These are phyloP conservation scores for Nicotiana otophora DNA, from an alignment of 257 asterid species.

Conservation along the genomic window DNA sequence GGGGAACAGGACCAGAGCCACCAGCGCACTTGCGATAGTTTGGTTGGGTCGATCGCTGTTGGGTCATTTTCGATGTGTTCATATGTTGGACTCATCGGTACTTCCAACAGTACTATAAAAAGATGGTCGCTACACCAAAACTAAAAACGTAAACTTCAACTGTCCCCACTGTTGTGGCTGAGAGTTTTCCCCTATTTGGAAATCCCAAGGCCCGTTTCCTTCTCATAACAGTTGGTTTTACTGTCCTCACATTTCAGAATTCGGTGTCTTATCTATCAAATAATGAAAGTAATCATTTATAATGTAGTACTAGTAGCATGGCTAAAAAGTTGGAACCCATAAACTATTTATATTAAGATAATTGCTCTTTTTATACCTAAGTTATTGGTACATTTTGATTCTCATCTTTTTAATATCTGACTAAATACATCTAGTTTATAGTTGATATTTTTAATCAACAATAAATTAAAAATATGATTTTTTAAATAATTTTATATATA, in stretches of 20 bases:
- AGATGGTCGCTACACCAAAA: not conserved
- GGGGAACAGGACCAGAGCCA: no score
- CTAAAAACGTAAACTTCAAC: not conserved
- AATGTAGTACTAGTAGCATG: no score
- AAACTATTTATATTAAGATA: no score
- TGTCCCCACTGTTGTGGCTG: conserved; percentile 8
- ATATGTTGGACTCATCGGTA: conserved; percentile 14
- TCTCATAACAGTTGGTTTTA: not conserved
- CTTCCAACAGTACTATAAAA: conserved; percentile 7
- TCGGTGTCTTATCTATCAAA: not conserved
- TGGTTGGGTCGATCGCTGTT: not conserved
- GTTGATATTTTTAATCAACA: no score
- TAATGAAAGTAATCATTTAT: not conserved
- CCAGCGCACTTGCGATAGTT: not conserved
- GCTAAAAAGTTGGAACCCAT: no score
- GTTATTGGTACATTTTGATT: no score
- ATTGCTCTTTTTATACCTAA: no score
- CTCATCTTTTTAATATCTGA: no score
- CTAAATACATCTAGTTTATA: no score
- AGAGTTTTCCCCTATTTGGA: not conserved
- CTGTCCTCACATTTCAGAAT: not conserved
- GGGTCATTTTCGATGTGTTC: conserved; percentile 6
- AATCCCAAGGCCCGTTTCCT: not conserved
- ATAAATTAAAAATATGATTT: no score
- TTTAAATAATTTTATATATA: no score